A percentile compares a stretch with the other conserved stretches of the same genome.
Evolutionary conservation across 805 yeast species (phyloP).

Genomic region (Candida peoriensis): DNA sequence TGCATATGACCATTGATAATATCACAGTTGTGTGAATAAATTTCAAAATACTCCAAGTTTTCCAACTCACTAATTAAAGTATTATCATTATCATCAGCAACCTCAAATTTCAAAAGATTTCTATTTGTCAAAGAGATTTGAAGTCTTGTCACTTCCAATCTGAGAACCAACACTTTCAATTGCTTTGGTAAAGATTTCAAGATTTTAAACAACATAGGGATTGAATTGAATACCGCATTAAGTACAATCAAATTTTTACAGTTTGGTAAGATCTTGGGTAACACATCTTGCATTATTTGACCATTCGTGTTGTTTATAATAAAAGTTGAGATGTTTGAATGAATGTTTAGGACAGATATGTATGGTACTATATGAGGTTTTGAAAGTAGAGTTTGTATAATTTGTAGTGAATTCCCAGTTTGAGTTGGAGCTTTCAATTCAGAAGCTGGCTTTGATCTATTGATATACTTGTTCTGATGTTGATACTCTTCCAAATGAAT

Average conservation of each 20-base stretch:
- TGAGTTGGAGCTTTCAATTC: background rate
- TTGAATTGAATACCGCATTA: conserved; percentile 7
- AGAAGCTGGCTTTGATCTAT: too few relatives aligned
- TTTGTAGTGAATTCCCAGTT: too few relatives aligned
- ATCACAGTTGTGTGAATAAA: conserved; percentile 5
- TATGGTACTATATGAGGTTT: too few relatives aligned
- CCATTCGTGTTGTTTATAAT: background rate
- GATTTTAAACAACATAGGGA: conserved; percentile 1
- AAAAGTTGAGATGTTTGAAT: conserved; percentile 4
- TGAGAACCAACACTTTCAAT: conserved; percentile 6
- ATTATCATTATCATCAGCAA: background rate
- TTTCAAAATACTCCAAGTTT: conserved; percentile 8
- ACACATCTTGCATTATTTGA: background rate
- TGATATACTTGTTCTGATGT: too few relatives aligned
- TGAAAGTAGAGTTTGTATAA: too few relatives aligned
- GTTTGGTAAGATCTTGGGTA: conserved; percentile 2
- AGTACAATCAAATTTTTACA: conserved; percentile 6
- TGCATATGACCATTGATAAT: conserved; percentile 6
- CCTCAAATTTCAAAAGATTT: too few relatives aligned
- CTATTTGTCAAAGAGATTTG: conserved; percentile 2
- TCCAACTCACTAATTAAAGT: background rate
- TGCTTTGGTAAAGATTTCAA: conserved; percentile 5
- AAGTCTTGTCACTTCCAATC: conserved; percentile 8
- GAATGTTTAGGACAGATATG: conserved; percentile 4
- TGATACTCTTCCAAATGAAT: conserved; percentile 6